Conservation (phyloP, 169 alveolate genomes). For the Eimeria acervulina region DNA sequence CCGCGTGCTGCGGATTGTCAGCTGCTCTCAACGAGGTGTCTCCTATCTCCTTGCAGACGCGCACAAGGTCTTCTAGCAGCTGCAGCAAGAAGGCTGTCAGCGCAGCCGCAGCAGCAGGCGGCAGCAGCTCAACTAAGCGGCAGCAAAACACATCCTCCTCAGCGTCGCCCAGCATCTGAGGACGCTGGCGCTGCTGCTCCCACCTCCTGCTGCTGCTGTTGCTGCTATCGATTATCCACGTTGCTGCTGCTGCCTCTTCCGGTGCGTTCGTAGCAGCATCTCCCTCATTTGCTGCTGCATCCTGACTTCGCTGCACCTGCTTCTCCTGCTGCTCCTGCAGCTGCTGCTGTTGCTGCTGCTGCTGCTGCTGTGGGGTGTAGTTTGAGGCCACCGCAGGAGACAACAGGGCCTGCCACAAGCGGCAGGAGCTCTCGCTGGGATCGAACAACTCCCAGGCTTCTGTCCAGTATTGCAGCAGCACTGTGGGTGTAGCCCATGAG, state of each 20-base stretch:
- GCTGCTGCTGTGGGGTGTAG: not conserved
- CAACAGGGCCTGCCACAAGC: slow-evolving; percentile 27
- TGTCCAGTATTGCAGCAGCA: slow-evolving; percentile 42
- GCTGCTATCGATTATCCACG: not conserved
- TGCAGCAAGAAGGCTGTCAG: not conserved
- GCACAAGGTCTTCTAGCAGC: not conserved
- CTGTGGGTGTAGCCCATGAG: slow-evolving; percentile 60
- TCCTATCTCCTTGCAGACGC: slow-evolving; percentile 37
- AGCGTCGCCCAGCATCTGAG: not conserved
- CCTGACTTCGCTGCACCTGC: not conserved
- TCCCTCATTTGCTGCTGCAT: not conserved
- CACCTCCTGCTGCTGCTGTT: not conserved
- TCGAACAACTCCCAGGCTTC: slow-evolving; percentile 33
- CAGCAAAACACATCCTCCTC: slow-evolving; percentile 48
- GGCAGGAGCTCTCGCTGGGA: not conserved
- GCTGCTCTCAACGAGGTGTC: slow-evolving; percentile 61
- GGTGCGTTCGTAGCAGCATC: not conserved
- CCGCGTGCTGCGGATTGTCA: slow-evolving; percentile 79
- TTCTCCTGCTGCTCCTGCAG: not conserved
- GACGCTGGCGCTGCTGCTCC: slow-evolving; percentile 26
- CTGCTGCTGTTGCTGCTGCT: slow-evolving; percentile 27
- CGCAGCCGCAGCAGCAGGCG: slow-evolving; percentile 27
- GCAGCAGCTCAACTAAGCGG: slow-evolving; percentile 18
- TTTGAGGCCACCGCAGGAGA: slow-evolving; percentile 22
- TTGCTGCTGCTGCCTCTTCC: not conserved